Base-by-base conservation (phyloP, 2,329 filamentous ascomycete species). In the Macrophomina phaseolina region DNA sequence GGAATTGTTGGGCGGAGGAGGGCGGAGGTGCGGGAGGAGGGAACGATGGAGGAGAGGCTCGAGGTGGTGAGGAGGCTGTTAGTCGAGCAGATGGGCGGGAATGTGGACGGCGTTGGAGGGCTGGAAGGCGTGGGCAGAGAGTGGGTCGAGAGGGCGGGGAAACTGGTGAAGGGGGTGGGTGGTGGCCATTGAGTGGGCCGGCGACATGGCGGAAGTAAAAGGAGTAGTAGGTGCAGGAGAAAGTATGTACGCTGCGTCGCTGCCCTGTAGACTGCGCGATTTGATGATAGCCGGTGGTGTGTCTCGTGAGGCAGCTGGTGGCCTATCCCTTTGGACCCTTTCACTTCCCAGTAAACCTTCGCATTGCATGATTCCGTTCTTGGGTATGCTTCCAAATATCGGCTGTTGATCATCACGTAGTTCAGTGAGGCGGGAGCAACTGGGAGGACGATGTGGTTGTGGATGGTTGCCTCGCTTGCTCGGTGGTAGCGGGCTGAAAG, bases 1-100 rank as follows among this genome's bases (percentile, higher is more conserved):
- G 92, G 90, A 0, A 82, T 99, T 36, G 76, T 98, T 48, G 94
- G 94, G 4, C 85, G 92, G 56, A 30, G 32, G 46, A 38, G 61
- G 66, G 77, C 38, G 46, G 45, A 56, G 32, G 67, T 55, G 8
- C 74, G 76, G 23, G 72, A 88, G 14, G 70, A 74, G 12, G 82
- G 81, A 67, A 85, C 87, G 71, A 86, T 85, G 12, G 86, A 86
- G n/a, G 38, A 82, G 4, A 28, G 11, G n/a, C 6, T 18, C 14
- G 51, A 28, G 6, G 14, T 4, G 32, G 51, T 45, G 42, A 45
- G 42, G 42, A n/a, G 86, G 70, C 76, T 96, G 62, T 83, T 92
- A 56, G 86, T 87, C 65, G 77, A 80, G 46, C 85, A 87, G 51
- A 78, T 80, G 71, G 52, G 49, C 1, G 61, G 66, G 23, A 48